phyloP scores from a whole-genome alignment of 208 protist genomes.

The Leishmania mexicana region DNA sequence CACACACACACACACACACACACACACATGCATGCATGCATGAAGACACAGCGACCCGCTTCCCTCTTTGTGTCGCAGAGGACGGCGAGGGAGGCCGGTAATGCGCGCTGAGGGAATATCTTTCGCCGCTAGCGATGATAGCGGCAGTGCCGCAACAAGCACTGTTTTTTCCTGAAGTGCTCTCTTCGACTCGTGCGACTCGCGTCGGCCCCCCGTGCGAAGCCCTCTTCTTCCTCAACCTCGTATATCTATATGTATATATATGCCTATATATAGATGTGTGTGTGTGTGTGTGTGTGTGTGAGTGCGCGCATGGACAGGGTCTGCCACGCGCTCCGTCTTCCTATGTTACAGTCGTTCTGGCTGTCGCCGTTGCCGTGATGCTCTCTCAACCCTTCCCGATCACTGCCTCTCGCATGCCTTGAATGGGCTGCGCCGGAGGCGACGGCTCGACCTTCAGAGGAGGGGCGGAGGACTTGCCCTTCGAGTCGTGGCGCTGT shows the following conservation, averaged over 20 bases:
- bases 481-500: neutral
- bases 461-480: neutral
- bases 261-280: too few relatives aligned
- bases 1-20: too few relatives aligned
- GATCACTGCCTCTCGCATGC: neutral
- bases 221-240: too few relatives aligned
- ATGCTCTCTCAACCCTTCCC: neutral
- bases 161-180: neutral
- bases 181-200: neutral
- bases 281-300: neutral
- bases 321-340: neutral
- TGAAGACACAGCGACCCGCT: neutral
- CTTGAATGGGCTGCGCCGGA: neutral
- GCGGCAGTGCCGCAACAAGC: neutral
- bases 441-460: neutral
- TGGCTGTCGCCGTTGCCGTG: neutral
- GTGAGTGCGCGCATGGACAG: neutral
- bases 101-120: neutral
- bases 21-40: neutral
- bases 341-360: neutral
- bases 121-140: neutral
- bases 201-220: too few relatives aligned
- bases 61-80: neutral
- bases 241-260: too few relatives aligned
- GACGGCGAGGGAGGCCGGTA: neutral